Evolutionary conservation across 1,284 basidiomycete genomes (phyloP).

Genomic region (Chalciporus piperatoides): DNA sequence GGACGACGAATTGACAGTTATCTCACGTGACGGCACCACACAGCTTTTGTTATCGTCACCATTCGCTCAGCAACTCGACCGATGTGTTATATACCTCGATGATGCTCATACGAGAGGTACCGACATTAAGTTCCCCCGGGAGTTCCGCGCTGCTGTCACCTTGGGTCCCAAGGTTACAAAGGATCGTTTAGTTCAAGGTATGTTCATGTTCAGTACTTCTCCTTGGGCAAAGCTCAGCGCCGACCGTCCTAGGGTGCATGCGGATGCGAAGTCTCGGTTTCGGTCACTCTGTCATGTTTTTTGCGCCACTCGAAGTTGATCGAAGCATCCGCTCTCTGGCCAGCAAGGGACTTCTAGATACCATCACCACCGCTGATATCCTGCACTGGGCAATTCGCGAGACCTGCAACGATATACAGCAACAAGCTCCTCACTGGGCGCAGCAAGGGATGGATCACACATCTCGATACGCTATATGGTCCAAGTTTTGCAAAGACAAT

Average conservation of each 20-base stretch:
- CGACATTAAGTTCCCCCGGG: slow-evolving; percentile 46
- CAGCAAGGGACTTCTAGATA: slow-evolving; percentile 2
- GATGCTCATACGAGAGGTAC: slow-evolving; percentile 59
- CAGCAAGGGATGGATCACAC: slow-evolving; percentile 46
- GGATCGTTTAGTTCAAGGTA: slow-evolving; percentile 52
- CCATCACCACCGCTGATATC: slow-evolving; percentile 34
- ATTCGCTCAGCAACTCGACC: slow-evolving; percentile 40
- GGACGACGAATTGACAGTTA: slow-evolving; percentile 42
- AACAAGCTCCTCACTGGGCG: slow-evolving; percentile 42
- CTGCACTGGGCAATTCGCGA: slow-evolving; percentile 45
- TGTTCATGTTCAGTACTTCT: slow-evolving; percentile 1
- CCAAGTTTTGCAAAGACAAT: slow-evolving; percentile 11
- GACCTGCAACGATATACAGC: slow-evolving; percentile 43
- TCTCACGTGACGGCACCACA: slow-evolving; percentile 37
- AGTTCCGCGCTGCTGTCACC: slow-evolving; percentile 48
- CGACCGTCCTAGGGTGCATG: slow-evolving; percentile 41
- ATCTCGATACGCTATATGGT: slow-evolving; percentile 34
- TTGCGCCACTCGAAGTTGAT: slow-evolving; percentile 47
- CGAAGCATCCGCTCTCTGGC: slow-evolving; percentile 34
- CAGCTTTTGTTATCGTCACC: slow-evolving; percentile 43
- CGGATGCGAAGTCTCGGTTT: slow-evolving; percentile 49
- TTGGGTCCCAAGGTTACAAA: slow-evolving; percentile 53
- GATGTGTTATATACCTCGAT: slow-evolving; percentile 52
- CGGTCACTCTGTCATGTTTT: slow-evolving; percentile 49
- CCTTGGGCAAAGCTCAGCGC: neutral